Percentiles rank a stretch among this genome's conserved stretches.
phyloP scores from a whole-genome alignment of 2,329 filamentous ascomycete species.

The Davidsoniella virescens region DNA sequence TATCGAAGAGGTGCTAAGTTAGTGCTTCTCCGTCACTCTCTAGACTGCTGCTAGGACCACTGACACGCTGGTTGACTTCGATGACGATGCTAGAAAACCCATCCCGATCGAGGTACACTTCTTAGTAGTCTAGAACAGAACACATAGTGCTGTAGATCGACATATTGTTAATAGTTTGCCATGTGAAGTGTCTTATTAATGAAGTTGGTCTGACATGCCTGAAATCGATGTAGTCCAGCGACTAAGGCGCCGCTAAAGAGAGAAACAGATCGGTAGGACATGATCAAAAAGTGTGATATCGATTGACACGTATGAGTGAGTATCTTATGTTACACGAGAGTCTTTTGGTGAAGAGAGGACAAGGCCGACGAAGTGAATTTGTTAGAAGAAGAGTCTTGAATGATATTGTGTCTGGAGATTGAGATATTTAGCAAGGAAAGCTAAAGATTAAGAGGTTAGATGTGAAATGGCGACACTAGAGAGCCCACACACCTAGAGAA shows the following conservation, averaged over 20 bases:
- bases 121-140: constrained; percentile 73
- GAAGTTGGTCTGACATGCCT: constrained; percentile 33
- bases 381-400: too few relatives aligned
- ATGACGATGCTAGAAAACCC: constrained; percentile 80
- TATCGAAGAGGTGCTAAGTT: constrained; percentile 51
- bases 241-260: constrained; percentile 60
- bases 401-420: too few relatives aligned
- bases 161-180: constrained; percentile 7
- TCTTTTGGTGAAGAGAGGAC: too few relatives aligned
- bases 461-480: too few relatives aligned
- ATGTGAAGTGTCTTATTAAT: neutral
- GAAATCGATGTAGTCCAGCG: constrained; percentile 54
- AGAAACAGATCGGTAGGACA: constrained; percentile 40
- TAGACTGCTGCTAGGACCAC: constrained; percentile 32
- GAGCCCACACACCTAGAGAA: too few relatives aligned
- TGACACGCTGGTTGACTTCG: constrained; percentile 75
- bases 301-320: neutral
- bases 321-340: too few relatives aligned
- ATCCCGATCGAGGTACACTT: constrained; percentile 72
- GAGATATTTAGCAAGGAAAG: too few relatives aligned
- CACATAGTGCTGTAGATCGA: constrained; percentile 42
- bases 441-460: too few relatives aligned
- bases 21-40: constrained; percentile 54
- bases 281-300: constrained; percentile 17
- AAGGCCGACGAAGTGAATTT: too few relatives aligned